phyloP scores from a whole-genome alignment of 2,329 filamentous ascomycete species.

The Talaromyces sp. region DNA sequence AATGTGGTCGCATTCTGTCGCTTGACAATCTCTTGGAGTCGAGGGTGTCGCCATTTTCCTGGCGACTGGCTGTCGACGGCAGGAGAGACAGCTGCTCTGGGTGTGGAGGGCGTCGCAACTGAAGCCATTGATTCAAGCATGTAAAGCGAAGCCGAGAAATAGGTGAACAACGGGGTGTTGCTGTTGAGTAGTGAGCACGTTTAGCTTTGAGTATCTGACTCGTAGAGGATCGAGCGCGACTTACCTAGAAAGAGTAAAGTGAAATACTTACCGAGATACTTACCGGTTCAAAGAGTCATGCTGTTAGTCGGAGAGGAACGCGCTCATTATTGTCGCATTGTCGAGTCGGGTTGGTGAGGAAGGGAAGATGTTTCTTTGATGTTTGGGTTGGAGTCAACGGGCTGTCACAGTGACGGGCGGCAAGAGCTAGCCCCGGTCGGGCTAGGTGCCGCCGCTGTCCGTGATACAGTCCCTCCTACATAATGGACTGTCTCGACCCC shows the following conservation, averaged over 20 bases:
- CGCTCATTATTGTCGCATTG: not conserved
- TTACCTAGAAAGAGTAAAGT: not conserved
- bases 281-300: not conserved
- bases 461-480: not conserved
- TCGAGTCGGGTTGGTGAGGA: not conserved
- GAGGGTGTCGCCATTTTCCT: conserved; percentile 88
- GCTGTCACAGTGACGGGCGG: conserved; percentile 7
- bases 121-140: conserved; percentile 35
- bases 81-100: conserved; percentile 29
- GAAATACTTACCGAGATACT: conserved; percentile 5
- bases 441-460: not conserved
- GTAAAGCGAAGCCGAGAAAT: not conserved
- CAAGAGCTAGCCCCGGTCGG: not conserved
- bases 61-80: conserved; percentile 44
- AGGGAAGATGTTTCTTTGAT: not conserved
- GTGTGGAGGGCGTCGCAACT: conserved; percentile 43
- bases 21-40: conserved; percentile 79
- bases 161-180: not conserved
- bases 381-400: not conserved
- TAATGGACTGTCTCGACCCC: not conserved
- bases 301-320: not conserved
- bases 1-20: conserved; percentile 78
- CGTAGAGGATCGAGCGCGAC: not conserved
- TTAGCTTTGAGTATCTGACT: not conserved
- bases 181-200: not conserved